These are phyloP conservation scores for Meira nashicola DNA, from an alignment of 1,284 basidiomycete species.

Conservation along the genomic window DNA sequence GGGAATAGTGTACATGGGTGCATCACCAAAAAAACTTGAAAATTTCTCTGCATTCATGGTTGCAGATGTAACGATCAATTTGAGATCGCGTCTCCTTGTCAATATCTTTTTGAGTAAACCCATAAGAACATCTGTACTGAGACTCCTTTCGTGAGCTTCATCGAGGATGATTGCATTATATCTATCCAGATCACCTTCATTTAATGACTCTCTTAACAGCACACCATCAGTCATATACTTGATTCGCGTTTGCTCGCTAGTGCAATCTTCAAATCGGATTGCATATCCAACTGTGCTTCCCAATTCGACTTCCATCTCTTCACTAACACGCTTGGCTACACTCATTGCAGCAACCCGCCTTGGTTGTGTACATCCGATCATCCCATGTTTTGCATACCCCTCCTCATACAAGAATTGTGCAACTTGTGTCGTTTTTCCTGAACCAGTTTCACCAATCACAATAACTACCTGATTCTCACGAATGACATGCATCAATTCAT, in stretches of 20 bases:
- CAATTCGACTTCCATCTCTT: slow-evolving; percentile 76
- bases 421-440: slow-evolving; percentile 89
- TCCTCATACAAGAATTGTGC: slow-evolving; percentile 91
- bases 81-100: slow-evolving; percentile 81
- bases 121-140: slow-evolving; percentile 96
- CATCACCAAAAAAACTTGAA: slow-evolving; percentile 82
- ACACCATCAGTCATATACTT: slow-evolving; percentile 97
- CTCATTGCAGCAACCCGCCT: slow-evolving; percentile 97
- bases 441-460: slow-evolving; percentile 92
- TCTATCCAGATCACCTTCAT: slow-evolving; percentile 88
- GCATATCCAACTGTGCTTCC: slow-evolving; percentile 88
- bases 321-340: slow-evolving; percentile 95
- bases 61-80: slow-evolving; percentile 94
- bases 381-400: slow-evolving; percentile 79
- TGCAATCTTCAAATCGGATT: slow-evolving; percentile 96
- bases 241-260: slow-evolving; percentile 82
- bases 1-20: slow-evolving; percentile 92
- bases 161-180: slow-evolving; percentile 95
- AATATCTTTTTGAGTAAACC: slow-evolving; percentile 87
- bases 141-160: slow-evolving; percentile 90
- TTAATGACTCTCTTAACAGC: slow-evolving; percentile 85
- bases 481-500: slow-evolving; percentile 81
- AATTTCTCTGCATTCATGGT: slow-evolving; percentile 99
- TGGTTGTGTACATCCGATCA: slow-evolving; percentile 93
- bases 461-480: slow-evolving; percentile 92